phyloP scores from a whole-genome alignment of 2,329 filamentous ascomycete genomes.

The Berkeleyomyces rouxiae region DNA sequence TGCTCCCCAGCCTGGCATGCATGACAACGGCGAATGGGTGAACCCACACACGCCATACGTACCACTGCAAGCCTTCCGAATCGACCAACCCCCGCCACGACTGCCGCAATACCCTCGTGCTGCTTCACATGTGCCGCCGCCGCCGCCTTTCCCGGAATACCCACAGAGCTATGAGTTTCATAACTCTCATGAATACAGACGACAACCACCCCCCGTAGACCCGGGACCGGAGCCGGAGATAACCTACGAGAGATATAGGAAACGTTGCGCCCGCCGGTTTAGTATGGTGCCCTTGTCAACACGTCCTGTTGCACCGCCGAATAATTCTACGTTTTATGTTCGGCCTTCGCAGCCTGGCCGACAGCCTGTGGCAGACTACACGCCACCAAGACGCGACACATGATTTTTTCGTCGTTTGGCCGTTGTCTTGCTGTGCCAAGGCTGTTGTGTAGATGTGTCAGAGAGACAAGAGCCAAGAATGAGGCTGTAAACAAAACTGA shows the following conservation, averaged over 20 bases:
- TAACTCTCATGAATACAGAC: background rate
- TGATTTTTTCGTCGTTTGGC: background rate
- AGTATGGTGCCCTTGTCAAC: background rate
- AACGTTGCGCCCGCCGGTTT: background rate
- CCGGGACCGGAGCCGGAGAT: background rate
- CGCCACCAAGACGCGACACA: background rate
- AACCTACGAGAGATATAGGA: background rate
- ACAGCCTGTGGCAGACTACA: background rate
- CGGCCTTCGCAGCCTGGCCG: background rate
- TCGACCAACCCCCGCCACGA: background rate
- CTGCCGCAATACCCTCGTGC: background rate
- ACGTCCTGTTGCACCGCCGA: background rate
- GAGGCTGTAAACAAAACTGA: too few species aligned
- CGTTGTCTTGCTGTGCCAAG: too few species aligned
- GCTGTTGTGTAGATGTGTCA: too few species aligned
- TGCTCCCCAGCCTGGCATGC: conserved; percentile 8
- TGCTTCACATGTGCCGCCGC: background rate
- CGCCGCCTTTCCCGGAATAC: background rate
- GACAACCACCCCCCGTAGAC: background rate
- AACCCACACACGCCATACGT: background rate
- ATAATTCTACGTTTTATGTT: background rate
- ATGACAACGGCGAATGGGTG: conserved; percentile 9
- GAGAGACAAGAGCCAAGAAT: too few species aligned
- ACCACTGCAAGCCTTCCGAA: background rate
- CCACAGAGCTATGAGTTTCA: background rate